Conservation (phyloP, 306 rosid species). For the Coriaria nepalensis region DNA sequence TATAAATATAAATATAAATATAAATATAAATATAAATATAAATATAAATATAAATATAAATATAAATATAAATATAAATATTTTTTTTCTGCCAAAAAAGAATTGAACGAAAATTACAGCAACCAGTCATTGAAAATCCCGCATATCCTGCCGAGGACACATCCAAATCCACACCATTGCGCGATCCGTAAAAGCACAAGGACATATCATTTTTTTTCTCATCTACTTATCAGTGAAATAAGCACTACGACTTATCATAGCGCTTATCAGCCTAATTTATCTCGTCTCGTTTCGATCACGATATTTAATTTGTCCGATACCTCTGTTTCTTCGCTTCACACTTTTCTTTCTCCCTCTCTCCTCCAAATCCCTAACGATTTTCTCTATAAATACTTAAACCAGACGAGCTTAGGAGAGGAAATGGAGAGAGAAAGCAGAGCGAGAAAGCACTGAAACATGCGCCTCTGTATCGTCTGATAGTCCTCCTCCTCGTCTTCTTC, state of each 20-base stretch:
- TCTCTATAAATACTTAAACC: constrained; percentile 60
- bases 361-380: constrained; percentile 72
- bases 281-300: constrained; percentile 68
- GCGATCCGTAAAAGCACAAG: fast-evolving
- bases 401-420: constrained; percentile 33
- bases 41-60: too few species aligned
- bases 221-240: constrained; percentile 1
- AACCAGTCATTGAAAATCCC: constrained; percentile 19
- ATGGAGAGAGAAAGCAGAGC: constrained; percentile 69
- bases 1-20: too few species aligned
- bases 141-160: constrained; percentile 31
- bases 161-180: constrained; percentile 28
- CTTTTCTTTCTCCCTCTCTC: constrained; percentile 29
- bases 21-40: too few species aligned
- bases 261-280: constrained; percentile 16
- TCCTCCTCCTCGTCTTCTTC: constrained; percentile 26
- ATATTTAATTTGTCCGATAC: constrained; percentile 71
- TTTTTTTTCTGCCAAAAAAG: background rate
- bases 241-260: background rate
- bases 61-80: too few species aligned
- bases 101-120: background rate
- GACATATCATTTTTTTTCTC: background rate
- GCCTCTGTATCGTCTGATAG: constrained; percentile 11
- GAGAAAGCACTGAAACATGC: constrained; percentile 25
- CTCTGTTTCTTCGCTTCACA: constrained; percentile 55